phyloP scores from a whole-genome alignment of 2,329 filamentous ascomycete species.

The Nigrograna mackinnonii region DNA sequence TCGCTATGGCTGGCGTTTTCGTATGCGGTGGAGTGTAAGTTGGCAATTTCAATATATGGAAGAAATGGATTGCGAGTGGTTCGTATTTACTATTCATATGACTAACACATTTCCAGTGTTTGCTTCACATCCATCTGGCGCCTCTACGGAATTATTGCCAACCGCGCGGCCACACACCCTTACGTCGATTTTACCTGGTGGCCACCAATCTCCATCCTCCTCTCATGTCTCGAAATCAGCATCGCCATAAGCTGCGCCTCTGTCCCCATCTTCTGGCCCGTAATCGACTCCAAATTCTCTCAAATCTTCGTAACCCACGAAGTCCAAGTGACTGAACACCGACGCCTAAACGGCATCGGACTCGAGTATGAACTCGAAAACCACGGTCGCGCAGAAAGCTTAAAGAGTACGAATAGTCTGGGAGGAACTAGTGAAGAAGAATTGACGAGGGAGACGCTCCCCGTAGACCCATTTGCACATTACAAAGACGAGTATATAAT shows the following conservation, averaged over 20 bases:
- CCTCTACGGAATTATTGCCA: conserved; percentile 27
- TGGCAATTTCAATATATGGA: not conserved
- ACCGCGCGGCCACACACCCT: conserved; percentile 30
- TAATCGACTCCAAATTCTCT: conserved; percentile 9
- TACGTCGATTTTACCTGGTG: conserved; percentile 20
- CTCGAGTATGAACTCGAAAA: conserved; percentile 31
- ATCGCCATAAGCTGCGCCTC: conserved; percentile 18
- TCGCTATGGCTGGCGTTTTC: conserved; percentile 36
- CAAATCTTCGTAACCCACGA: conserved; percentile 27
- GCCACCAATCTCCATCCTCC: conserved; percentile 11
- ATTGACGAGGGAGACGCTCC: conserved; percentile 7
- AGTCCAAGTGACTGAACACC: conserved; percentile 32
- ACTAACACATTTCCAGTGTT: conserved; percentile 20
- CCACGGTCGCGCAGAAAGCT: conserved; percentile 1
- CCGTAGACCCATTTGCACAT: conserved; percentile 4
- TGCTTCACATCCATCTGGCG: conserved; percentile 33
- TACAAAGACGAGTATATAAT: conserved; percentile 26
- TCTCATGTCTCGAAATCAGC: conserved; percentile 18
- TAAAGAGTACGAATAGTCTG: conserved; percentile 20
- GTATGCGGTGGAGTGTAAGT: conserved; percentile 32
- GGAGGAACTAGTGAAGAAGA: conserved; percentile 6
- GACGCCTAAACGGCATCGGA: conserved; percentile 23
- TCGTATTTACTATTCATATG: not conserved
- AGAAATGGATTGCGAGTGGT: no score
- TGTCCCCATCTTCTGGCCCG: conserved; percentile 22